Evolutionary conservation across 2,329 filamentous ascomycete genomes (phyloP).

Genomic region (Talaromyces sp.): DNA sequence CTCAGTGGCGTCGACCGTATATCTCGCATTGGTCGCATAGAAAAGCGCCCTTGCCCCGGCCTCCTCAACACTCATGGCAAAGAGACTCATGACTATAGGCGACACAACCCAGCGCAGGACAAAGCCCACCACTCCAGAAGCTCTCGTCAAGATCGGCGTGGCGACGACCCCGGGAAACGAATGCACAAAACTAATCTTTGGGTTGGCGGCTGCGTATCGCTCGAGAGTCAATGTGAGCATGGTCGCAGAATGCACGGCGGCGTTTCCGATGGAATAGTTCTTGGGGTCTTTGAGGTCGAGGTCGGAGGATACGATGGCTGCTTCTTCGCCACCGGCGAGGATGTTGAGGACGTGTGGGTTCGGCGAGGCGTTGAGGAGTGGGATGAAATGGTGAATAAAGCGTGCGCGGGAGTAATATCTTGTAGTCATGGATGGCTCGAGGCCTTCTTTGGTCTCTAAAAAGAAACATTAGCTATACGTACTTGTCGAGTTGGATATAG

Average conservation of each 20-base stretch:
- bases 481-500: neutral
- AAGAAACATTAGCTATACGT: neutral
- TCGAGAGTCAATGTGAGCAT: conserved; percentile 4
- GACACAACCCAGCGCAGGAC: neutral
- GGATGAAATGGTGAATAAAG: neutral
- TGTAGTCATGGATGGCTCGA: neutral
- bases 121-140: neutral
- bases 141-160: neutral
- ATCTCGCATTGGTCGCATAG: conserved; percentile 65
- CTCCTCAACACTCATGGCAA: neutral
- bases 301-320: neutral
- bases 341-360: neutral
- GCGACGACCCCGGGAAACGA: conserved; percentile 1
- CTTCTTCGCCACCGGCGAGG: conserved; percentile 2
- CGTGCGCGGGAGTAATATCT: conserved; percentile 5
- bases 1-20: conserved; percentile 66
- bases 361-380: neutral
- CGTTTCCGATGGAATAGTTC: neutral
- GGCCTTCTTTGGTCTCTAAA: conserved; percentile 1
- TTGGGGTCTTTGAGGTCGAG: neutral
- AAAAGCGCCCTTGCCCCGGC: conserved; percentile 45
- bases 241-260: neutral
- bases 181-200: conserved; percentile 5
- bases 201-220: neutral
- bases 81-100: neutral